Evolutionary conservation across 805 yeast species (phyloP).

Genomic region (Pichia rugopelliculosa): DNA sequence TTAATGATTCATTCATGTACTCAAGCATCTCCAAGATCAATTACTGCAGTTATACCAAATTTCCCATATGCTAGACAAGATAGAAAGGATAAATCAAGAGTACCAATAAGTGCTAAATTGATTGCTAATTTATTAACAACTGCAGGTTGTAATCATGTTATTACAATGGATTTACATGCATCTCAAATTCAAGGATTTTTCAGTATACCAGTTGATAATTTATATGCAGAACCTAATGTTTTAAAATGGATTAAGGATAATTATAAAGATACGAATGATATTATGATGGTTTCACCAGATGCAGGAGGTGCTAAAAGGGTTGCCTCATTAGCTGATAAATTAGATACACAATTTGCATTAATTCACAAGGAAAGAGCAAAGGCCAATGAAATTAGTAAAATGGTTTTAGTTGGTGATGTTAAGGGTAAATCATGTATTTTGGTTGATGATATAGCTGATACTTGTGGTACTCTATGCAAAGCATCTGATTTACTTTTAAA

Average conservation of each 20-base stretch:
- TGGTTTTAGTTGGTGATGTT: slow-evolving; percentile 97
- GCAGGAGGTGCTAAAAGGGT: slow-evolving; percentile 99
- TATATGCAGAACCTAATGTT: slow-evolving; percentile 91
- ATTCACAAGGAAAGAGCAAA: slow-evolving; percentile 94
- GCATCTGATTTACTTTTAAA: slow-evolving; percentile 83
- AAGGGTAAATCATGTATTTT: slow-evolving; percentile 71
- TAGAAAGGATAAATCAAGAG: slow-evolving; percentile 91
- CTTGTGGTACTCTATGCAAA: slow-evolving; percentile 93
- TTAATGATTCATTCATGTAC: slow-evolving; percentile 91
- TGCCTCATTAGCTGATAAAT: slow-evolving; percentile 85
- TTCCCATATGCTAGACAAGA: slow-evolving; percentile 98
- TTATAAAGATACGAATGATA: slow-evolving; percentile 39
- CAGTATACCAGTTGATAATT: slow-evolving; percentile 89
- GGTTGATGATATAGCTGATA: slow-evolving; percentile 97
- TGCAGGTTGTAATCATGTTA: slow-evolving; percentile 92
- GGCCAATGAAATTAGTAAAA: slow-evolving; percentile 89
- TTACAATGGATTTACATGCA: slow-evolving; percentile 95
- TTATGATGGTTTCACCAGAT: slow-evolving; percentile 90
- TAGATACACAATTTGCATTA: slow-evolving; percentile 89
- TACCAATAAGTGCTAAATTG: slow-evolving; percentile 92
- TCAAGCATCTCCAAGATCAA: slow-evolving; percentile 90
- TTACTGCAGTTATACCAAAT: slow-evolving; percentile 91
- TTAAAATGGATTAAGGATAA: slow-evolving; percentile 70
- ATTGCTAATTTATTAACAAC: slow-evolving; percentile 87
- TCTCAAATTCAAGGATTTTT: slow-evolving; percentile 97